A percentile compares a stretch with the other conserved stretches of the same genome.
Conservation (phyloP, 352 stramenopile genomes). For the Pythium dissotocum region DNA sequence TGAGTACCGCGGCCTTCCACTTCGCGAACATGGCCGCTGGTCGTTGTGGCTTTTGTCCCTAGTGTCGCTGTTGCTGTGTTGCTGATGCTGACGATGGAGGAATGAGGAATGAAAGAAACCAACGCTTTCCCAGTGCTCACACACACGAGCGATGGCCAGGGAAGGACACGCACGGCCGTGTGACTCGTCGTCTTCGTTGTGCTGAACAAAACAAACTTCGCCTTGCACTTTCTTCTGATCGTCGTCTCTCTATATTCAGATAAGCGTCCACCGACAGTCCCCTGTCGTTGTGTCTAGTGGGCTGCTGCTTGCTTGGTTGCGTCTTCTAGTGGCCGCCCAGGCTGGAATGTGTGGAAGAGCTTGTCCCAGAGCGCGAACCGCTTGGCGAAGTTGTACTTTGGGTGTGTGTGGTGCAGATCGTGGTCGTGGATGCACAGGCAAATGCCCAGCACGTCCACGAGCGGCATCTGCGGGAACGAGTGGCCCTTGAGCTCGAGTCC, state of each 20-base stretch:
- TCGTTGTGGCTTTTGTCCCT: too few species aligned
- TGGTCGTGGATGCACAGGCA: conserved; percentile 70
- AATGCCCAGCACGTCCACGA: conserved; percentile 53
- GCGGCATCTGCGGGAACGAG: conserved; percentile 84
- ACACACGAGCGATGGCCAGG: too few species aligned
- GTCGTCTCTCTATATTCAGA: neutral
- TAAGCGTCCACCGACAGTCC: neutral
- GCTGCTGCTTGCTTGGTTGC: neutral
- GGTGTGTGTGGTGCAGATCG: conserved; percentile 84
- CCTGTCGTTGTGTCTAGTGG: neutral
- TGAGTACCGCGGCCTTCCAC: conserved; percentile 11
- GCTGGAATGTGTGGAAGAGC: conserved; percentile 75
- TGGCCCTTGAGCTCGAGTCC: conserved; percentile 83
- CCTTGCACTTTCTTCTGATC: neutral
- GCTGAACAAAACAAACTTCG: neutral
- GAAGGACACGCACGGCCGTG: too few species aligned
- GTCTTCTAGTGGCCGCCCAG: too few species aligned
- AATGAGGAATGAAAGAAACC: neutral
- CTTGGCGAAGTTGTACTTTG: conserved; percentile 87
- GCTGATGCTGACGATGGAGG: neutral
- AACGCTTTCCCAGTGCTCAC: neutral
- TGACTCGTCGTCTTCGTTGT: neutral
- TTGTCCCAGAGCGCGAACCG: conserved; percentile 89
- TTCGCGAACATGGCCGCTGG: conserved; percentile 4
- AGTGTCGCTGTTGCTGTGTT: neutral